Base-by-base conservation (phyloP, 73 alveolate genomes). In the Paramecium primaurelia region DNA sequence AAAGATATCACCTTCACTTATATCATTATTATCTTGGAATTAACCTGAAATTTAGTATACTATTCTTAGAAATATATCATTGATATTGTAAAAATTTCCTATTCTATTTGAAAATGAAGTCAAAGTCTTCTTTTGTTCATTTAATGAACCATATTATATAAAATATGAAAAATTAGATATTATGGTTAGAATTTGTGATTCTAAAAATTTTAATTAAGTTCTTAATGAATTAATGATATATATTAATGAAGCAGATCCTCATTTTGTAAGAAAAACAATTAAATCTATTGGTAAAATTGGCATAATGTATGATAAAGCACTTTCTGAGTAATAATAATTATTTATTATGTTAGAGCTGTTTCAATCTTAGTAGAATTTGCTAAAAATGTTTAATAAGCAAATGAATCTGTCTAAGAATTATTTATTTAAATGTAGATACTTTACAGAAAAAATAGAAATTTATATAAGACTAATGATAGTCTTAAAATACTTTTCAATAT, bases 91-190 rank as follows among this genome's bases (percentile, higher is more conserved):
- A 83, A 97, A 97, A 93, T 75, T 98, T 45, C 98, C 97, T 71
- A 91, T 95, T 77, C 93, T 97, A 83, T 89, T 97, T 59, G 99
- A 97, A 93, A 97, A 96, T 73, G 98, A 97, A 92, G 95, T 97
- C 73, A 97, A 96, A 92, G 97, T 96, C 40, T 97, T 97, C 95
- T 97, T 97, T 90, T 96, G 98, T 68, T 95, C 97, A 68, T 96
- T 95, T 92, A 93, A 97, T 93, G 99, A 97, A 80, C 99, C 99
- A 2, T 95, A 96, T 26, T 97, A 97, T 92, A 98, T 97, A 9
- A 97, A 97, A 92, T 93, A 95, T 86, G 99, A 97, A 86, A 97
- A 97, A 90, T 93, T 97, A 58, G 99, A 97, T 89, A 96, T 97
- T 91, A 86, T 97, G 94, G 96, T 96, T 28, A 94, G 95, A 92